Evolutionary conservation across 2,329 filamentous ascomycete species (phyloP).

Genomic region (Cephalotrichum gorgonifer): DNA sequence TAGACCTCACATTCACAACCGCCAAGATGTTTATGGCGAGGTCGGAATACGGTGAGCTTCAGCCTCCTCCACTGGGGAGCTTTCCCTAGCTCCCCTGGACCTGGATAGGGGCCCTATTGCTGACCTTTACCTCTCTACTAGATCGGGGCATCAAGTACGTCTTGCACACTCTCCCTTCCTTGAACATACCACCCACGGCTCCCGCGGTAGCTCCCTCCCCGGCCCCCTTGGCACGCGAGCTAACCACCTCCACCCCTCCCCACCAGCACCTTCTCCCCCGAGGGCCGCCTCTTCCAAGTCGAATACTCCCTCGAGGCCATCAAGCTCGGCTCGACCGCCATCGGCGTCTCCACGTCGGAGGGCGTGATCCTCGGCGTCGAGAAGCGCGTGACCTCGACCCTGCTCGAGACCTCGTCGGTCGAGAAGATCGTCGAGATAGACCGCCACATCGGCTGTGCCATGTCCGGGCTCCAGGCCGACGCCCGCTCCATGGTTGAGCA

Average conservation of each 20-base stretch:
- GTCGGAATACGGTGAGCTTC: slow-evolving; percentile 89
- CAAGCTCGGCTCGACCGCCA: slow-evolving; percentile 97
- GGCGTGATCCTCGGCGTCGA: slow-evolving; percentile 96
- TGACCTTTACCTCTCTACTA: slow-evolving; percentile 23
- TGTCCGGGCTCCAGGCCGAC: slow-evolving; percentile 95
- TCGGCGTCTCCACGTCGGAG: slow-evolving; percentile 90
- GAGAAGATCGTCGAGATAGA: slow-evolving; percentile 99
- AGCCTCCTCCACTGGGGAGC: not conserved
- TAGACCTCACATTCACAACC: slow-evolving; percentile 19
- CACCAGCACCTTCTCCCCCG: slow-evolving; percentile 90
- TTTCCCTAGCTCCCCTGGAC: not conserved
- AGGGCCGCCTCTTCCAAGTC: slow-evolving; percentile 99
- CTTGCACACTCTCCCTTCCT: slow-evolving; percentile 10
- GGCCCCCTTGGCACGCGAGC: slow-evolving; percentile 3
- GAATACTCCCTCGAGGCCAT: slow-evolving; percentile 99
- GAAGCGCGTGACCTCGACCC: slow-evolving; percentile 95
- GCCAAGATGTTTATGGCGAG: slow-evolving; percentile 97
- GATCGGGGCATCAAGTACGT: slow-evolving; percentile 96
- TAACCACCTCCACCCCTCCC: not conserved
- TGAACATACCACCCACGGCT: not conserved
- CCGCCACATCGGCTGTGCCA: slow-evolving; percentile 96
- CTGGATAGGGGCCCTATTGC: not conserved
- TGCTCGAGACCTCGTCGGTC: slow-evolving; percentile 94
- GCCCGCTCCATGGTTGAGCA: slow-evolving; percentile 97
- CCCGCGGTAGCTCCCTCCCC: not conserved